phyloP scores from a whole-genome alignment of 2,329 filamentous ascomycete species.

The Trichoderma oligosporum region DNA sequence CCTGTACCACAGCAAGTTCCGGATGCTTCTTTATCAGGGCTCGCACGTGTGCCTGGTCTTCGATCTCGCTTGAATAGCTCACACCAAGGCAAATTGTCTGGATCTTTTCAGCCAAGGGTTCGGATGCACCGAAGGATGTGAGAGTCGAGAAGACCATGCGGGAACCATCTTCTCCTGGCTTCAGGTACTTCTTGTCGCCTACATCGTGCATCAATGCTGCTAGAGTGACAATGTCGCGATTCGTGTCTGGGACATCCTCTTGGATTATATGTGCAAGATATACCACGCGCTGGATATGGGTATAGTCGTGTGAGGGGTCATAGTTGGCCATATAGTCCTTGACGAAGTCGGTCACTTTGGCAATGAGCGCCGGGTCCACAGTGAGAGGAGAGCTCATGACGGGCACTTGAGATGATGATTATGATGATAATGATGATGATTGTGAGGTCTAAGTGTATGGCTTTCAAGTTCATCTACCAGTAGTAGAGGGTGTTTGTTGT shows the following conservation, averaged over 20 bases:
- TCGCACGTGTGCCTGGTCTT: conserved; percentile 58
- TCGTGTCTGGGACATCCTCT: conserved; percentile 40
- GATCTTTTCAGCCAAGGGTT: conserved; percentile 59
- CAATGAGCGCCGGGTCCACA: conserved; percentile 44
- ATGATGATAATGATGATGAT: background rate
- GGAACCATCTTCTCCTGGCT: conserved; percentile 52
- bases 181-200: conserved; percentile 77
- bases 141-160: conserved; percentile 56
- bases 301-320: conserved; percentile 85
- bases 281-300: conserved; percentile 76
- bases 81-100: conserved; percentile 73
- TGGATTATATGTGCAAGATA: conserved; percentile 67
- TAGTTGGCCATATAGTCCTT: conserved; percentile 70
- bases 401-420: background rate
- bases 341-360: conserved; percentile 60
- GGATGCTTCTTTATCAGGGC: conserved; percentile 62
- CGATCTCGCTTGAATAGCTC: conserved; percentile 71
- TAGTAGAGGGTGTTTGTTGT: background rate
- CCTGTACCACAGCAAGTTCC: conserved; percentile 71
- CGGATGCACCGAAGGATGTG: conserved; percentile 51
- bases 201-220: conserved; percentile 81
- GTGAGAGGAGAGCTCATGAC: conserved; percentile 27
- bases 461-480: background rate
- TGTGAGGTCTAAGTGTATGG: background rate
- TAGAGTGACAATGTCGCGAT: conserved; percentile 57